A percentile compares a stretch with the other conserved stretches of the same genome.
Evolutionary conservation across 441 rosid genomes (phyloP).

Genomic region (Francoa sonchifolia): DNA sequence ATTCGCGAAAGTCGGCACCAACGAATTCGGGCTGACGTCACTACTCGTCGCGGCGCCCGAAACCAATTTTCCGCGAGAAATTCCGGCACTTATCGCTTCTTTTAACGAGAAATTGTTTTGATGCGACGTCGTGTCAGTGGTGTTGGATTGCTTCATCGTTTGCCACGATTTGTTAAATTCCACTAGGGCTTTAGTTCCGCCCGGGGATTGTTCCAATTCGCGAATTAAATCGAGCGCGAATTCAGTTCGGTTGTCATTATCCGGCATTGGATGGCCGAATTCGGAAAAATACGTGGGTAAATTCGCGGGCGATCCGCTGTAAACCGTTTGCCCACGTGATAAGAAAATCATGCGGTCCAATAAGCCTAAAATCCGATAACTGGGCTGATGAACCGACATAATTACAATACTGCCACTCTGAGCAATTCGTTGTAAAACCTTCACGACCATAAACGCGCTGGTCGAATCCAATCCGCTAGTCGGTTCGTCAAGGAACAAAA

Average conservation of each 20-base stretch:
- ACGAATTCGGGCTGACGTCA: background rate
- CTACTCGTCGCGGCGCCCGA: slow-evolving; percentile 47
- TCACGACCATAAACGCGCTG: slow-evolving; percentile 78
- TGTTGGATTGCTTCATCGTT: slow-evolving; percentile 29
- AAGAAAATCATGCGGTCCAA: slow-evolving; percentile 54
- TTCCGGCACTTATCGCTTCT: slow-evolving; percentile 79
- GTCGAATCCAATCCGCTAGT: slow-evolving; percentile 80
- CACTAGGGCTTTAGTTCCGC: slow-evolving; percentile 58
- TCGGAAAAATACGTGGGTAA: slow-evolving; percentile 42
- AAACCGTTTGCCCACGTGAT: slow-evolving; percentile 75
- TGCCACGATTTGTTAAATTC: slow-evolving; percentile 68
- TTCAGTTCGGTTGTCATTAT: slow-evolving; percentile 59
- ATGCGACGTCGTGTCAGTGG: slow-evolving; percentile 11
- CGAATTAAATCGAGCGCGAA: slow-evolving; percentile 60
- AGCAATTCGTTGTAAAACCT: slow-evolving; percentile 66
- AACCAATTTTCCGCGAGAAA: slow-evolving; percentile 67
- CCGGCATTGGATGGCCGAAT: slow-evolving; percentile 69
- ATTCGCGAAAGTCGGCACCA: slow-evolving; percentile 12
- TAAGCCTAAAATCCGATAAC: slow-evolving; percentile 55
- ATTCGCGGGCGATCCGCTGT: slow-evolving; percentile 48
- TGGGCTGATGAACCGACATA: slow-evolving; percentile 81
- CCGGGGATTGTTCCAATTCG: slow-evolving; percentile 69
- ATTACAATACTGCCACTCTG: slow-evolving; percentile 72
- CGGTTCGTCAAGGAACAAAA: slow-evolving; percentile 73
- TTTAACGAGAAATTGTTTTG: slow-evolving; percentile 42